Base-by-base conservation (phyloP, 495 filamentous ascomycete species). In the Aspergillus biplanus region DNA sequence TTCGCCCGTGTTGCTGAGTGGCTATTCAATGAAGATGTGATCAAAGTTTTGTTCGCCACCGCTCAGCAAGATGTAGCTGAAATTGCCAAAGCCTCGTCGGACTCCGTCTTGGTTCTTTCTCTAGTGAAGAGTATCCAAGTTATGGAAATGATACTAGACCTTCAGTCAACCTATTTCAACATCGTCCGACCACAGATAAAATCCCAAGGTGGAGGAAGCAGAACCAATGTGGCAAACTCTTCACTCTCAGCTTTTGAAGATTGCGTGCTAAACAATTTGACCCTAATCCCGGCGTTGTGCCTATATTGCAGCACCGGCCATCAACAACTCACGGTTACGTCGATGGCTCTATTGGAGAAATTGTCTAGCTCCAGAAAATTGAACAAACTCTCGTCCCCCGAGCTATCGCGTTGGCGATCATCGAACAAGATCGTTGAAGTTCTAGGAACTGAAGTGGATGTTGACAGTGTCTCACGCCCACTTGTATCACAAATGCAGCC, bases 1-100 rank as follows among this genome's bases (percentile, higher is more conserved):
- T 97, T 97, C 67, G 87, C 90, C 18, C 86, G 95, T 42, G 90
- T 93, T 27, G 95, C 97, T 87, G 96, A 98, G 72, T 98, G 96
- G 91, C 83, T 98, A 73, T 97, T 96, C 71, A 97, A 96, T 67
- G 91, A 95, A 65, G 92, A 91, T 64, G 92, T 97, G 31, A 83
- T 97, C 58, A 83, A 83, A 64, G 86, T 87, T 21, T 74, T 99
- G 13, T 92, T 97, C 70, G 81, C 86, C 55, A 86, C 87, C 12
- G 86, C 92, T 42, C 86, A 91, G 58, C 86, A 93, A 69, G 84
- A 95, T 67, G 71, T 89, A 18, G 73, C 77, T 9, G 86, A 89
- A 55, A 80, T 98, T 48, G 80, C 86, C 52, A 84, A 82, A 52
- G 83, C 90, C 11, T 74, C 85, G 7, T 80, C 86, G 7, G 87